These are phyloP conservation scores for Pharus latifolius DNA, from an alignment of 176 grass and related monocot genomes.

Conservation along the genomic window DNA sequence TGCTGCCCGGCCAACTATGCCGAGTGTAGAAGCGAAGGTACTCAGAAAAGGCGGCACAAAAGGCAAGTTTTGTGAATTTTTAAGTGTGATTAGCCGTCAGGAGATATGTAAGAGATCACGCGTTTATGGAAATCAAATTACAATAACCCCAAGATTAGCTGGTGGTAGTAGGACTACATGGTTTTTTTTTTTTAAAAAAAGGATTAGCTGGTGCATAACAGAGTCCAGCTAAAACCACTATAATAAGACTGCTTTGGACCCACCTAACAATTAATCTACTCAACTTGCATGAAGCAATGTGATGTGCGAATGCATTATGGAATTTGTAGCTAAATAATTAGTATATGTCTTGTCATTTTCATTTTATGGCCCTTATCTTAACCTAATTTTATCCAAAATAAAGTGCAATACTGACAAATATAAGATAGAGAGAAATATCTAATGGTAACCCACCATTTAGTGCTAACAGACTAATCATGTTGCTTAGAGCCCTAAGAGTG, in stretches of 20 bases:
- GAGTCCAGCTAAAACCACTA: not conserved
- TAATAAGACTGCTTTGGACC: not conserved
- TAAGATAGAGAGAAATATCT: no score
- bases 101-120: not conserved
- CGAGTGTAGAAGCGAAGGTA: no score
- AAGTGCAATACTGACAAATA: no score
- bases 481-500: no score
- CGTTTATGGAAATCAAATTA: not conserved
- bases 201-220: slow-evolving; percentile 1
- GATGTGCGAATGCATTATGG: not conserved
- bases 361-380: not conserved
- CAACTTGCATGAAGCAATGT: not conserved
- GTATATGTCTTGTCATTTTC: not conserved
- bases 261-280: not conserved
- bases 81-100: not conserved
- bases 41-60: no score
- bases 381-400: not conserved
- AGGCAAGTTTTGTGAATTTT: not conserved
- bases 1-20: no score
- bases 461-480: no score
- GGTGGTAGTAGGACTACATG: no score
- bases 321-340: not conserved
- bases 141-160: not conserved
- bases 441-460: no score
- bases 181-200: no score